Evolutionary conservation across 768 basidiomycete species (phyloP).

Genomic region (Collybia nuda): DNA sequence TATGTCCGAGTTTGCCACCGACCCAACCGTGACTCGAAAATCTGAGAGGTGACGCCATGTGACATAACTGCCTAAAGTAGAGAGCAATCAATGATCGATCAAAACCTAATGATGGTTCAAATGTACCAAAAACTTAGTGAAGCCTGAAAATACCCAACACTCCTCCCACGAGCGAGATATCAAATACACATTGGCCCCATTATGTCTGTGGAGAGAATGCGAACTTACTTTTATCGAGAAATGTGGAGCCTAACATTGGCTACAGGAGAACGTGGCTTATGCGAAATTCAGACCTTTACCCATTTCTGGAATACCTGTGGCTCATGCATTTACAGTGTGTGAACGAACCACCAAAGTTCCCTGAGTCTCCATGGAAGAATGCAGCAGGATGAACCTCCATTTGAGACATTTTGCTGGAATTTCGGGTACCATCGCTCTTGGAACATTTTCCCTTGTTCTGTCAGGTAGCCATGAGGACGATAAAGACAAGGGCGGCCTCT

Average conservation of each 20-base stretch:
- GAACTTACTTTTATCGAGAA: too few relatives aligned
- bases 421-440: constrained; percentile 22
- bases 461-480: constrained; percentile 43
- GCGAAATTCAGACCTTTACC: constrained; percentile 17
- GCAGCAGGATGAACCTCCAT: constrained; percentile 21
- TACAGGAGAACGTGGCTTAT: constrained; percentile 20
- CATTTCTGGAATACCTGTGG: background rate
- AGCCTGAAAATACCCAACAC: background rate
- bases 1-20: too few relatives aligned
- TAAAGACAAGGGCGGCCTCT: constrained; percentile 33
- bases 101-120: background rate
- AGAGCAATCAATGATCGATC: background rate
- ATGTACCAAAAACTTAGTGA: too few relatives aligned
- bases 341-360: too few relatives aligned
- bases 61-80: background rate
- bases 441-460: constrained; percentile 40
- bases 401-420: constrained; percentile 31
- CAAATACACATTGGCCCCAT: too few relatives aligned
- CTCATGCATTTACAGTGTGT: too few relatives aligned
- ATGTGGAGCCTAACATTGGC: background rate
- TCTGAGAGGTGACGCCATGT: background rate
- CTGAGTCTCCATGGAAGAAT: too few relatives aligned
- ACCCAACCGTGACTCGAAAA: background rate
- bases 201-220: too few relatives aligned
- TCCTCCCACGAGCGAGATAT: too few relatives aligned